These are phyloP conservation scores for Niveomyces coronatus DNA, from an alignment of 2,329 filamentous ascomycete genomes.

Conservation along the genomic window DNA sequence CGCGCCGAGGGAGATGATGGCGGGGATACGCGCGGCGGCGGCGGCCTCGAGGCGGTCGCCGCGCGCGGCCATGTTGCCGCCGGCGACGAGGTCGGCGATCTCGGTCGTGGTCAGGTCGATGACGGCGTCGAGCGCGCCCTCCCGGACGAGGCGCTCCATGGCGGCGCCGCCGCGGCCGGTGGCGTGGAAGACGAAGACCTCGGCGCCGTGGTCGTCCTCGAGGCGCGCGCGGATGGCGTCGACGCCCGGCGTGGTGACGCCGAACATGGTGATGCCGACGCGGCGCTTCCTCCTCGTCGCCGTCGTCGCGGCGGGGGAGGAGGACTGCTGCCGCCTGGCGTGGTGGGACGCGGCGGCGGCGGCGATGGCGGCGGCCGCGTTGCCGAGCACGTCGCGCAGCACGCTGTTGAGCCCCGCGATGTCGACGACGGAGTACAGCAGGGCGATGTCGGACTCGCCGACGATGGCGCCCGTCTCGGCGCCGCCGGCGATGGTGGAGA, in stretches of 20 bases:
- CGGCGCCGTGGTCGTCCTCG: slow-evolving; percentile 33
- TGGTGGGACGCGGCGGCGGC: slow-evolving; percentile 44
- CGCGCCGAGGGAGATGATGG: slow-evolving; percentile 38
- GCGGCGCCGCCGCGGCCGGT: slow-evolving; percentile 58
- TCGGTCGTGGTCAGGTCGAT: slow-evolving; percentile 65
- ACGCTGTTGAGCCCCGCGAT: slow-evolving; percentile 55
- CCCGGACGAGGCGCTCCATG: slow-evolving; percentile 54
- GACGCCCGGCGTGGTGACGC: slow-evolving; percentile 59
- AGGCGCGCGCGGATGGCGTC: slow-evolving; percentile 43
- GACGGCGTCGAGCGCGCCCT: slow-evolving; percentile 51
- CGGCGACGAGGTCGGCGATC: slow-evolving; percentile 51
- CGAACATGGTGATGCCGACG: slow-evolving; percentile 63
- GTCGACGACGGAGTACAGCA: slow-evolving; percentile 65
- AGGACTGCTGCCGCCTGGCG: neutral
- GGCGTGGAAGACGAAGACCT: slow-evolving; percentile 59
- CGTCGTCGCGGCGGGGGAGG: too few relatives aligned
- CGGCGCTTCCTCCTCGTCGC: slow-evolving; percentile 28
- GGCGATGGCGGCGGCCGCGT: slow-evolving; percentile 51
- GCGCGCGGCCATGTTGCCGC: slow-evolving; percentile 53
- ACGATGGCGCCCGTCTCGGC: slow-evolving; percentile 55
- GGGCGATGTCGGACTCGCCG: slow-evolving; percentile 55
- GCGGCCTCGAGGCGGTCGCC: slow-evolving; percentile 46
- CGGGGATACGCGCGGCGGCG: slow-evolving; percentile 45
- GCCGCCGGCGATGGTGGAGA: slow-evolving; percentile 59
- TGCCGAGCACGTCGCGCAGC: slow-evolving; percentile 45